A percentile compares a stretch with the other conserved stretches of the same genome.
phyloP scores from a whole-genome alignment of 2,329 filamentous ascomycete genomes.

The Fusarium newnesense region DNA sequence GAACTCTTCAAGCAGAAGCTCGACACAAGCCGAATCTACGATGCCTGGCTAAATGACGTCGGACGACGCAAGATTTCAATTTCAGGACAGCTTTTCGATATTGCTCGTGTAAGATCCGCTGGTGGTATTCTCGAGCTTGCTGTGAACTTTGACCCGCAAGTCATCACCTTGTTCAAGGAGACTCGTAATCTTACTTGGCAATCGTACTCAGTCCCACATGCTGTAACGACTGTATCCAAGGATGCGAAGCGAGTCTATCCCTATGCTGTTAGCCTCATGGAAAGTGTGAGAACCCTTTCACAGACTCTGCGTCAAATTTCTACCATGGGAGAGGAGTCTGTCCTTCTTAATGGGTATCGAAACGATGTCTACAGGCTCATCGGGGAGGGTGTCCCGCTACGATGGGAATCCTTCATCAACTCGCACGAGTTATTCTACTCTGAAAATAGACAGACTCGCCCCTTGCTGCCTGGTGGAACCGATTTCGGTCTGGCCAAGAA shows the following conservation, averaged over 20 bases:
- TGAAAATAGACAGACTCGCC: slow-evolving; percentile 59
- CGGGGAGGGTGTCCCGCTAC: slow-evolving; percentile 85
- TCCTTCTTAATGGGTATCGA: slow-evolving; percentile 89
- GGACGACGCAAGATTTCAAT: slow-evolving; percentile 90
- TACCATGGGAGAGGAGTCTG: slow-evolving; percentile 86
- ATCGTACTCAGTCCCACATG: slow-evolving; percentile 92
- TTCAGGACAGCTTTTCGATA: slow-evolving; percentile 89
- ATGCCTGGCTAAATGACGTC: slow-evolving; percentile 94
- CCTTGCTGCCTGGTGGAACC: slow-evolving; percentile 50
- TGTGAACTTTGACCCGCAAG: slow-evolving; percentile 97
- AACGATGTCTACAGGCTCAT: slow-evolving; percentile 89
- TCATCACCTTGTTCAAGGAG: slow-evolving; percentile 98
- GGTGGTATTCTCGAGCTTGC: slow-evolving; percentile 88
- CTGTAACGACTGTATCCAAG: slow-evolving; percentile 94
- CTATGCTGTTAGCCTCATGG: slow-evolving; percentile 97
- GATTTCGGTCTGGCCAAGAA: slow-evolving; percentile 61
- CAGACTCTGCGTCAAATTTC: slow-evolving; percentile 88
- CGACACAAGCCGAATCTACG: slow-evolving; percentile 91
- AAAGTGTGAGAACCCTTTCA: slow-evolving; percentile 92
- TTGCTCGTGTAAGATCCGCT: slow-evolving; percentile 87
- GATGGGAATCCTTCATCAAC: slow-evolving; percentile 98
- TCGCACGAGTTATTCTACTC: slow-evolving; percentile 87
- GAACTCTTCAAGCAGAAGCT: slow-evolving; percentile 96
- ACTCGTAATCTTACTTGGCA: slow-evolving; percentile 96
- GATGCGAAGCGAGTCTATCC: slow-evolving; percentile 99